Conservation (phyloP, 495 filamentous ascomycete species). For the Xylaria flabelliformis region DNA sequence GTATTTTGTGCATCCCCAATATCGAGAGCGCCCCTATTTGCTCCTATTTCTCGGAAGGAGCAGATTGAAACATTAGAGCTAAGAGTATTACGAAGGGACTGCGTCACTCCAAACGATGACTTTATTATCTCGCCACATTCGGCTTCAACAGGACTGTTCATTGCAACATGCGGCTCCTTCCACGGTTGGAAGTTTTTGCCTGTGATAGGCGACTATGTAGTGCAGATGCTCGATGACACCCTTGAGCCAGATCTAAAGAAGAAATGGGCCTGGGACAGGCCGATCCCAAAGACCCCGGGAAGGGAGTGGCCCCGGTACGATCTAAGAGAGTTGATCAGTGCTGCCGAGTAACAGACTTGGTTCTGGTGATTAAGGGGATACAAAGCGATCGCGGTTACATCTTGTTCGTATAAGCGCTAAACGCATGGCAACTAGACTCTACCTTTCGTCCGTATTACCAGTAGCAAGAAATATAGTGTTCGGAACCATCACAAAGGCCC, state of each 20-base stretch:
- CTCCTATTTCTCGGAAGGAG: not conserved
- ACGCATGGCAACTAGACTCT: slow-evolving; percentile 2
- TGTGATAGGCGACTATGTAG: slow-evolving; percentile 64
- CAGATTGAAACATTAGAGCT: not conserved
- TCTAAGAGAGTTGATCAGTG: slow-evolving; percentile 25
- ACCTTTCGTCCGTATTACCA: slow-evolving; percentile 23
- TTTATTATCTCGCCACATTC: slow-evolving; percentile 65
- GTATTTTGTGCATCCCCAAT: not conserved
- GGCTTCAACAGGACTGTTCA: slow-evolving; percentile 49
- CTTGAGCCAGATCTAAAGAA: slow-evolving; percentile 49
- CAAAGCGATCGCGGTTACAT: not conserved
- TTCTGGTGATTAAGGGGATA: not conserved
- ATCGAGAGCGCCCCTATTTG: not conserved
- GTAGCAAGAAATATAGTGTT: slow-evolving; percentile 4
- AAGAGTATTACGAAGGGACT: slow-evolving; percentile 36
- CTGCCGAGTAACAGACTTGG: not conserved
- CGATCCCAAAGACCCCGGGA: slow-evolving; percentile 28
- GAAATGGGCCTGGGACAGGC: slow-evolving; percentile 60
- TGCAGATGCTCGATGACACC: slow-evolving; percentile 59
- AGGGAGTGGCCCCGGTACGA: slow-evolving; percentile 34
- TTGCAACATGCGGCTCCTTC: slow-evolving; percentile 57
- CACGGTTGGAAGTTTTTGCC: slow-evolving; percentile 68
- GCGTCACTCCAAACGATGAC: slow-evolving; percentile 55
- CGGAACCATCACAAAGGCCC: not conserved
- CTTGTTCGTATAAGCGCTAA: not conserved